Evolutionary conservation across 1,139 yeast species (phyloP).

Genomic region (Yamadazyma triangularis): DNA sequence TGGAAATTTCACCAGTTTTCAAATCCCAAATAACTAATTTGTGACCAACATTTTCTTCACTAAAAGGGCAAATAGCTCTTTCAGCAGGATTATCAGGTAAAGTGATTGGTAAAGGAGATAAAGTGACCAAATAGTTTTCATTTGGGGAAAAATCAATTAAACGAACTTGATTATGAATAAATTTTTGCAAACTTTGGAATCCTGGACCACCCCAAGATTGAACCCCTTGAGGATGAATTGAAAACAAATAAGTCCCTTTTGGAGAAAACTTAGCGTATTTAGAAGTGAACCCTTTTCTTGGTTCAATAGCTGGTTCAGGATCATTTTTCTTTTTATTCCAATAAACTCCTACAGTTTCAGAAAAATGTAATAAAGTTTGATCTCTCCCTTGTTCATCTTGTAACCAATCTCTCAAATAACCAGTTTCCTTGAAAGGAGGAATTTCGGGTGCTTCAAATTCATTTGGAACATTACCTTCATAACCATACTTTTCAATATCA

Average conservation of each 20-base stretch:
- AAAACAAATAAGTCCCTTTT: constrained; percentile 82
- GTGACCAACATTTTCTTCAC: constrained; percentile 87
- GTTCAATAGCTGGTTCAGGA: constrained; percentile 75
- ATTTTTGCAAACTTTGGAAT: constrained; percentile 71
- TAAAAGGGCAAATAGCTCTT: constrained; percentile 71
- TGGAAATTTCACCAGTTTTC: constrained; percentile 73
- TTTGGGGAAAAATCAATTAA: constrained; percentile 89
- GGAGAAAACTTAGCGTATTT: constrained; percentile 90
- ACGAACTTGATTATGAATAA: constrained; percentile 86
- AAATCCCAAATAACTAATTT: constrained; percentile 93
- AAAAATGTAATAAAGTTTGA: constrained; percentile 77
- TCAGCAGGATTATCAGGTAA: constrained; percentile 66
- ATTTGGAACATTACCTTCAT: constrained; percentile 58
- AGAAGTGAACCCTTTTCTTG: constrained; percentile 81
- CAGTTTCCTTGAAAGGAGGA: constrained; percentile 68
- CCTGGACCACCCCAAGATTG: constrained; percentile 94
- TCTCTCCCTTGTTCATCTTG: constrained; percentile 88
- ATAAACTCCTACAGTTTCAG: constrained; percentile 76
- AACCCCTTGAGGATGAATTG: constrained; percentile 92
- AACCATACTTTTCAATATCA: constrained; percentile 81
- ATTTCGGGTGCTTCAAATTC: constrained; percentile 69
- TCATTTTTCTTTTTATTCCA: constrained; percentile 80
- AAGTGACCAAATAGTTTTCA: constrained; percentile 85
- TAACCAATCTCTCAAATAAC: constrained; percentile 86
- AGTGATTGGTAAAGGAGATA: constrained; percentile 79